These are phyloP conservation scores for Gaillardinia entomophila DNA, from an alignment of 805 yeast species.

Conservation along the genomic window DNA sequence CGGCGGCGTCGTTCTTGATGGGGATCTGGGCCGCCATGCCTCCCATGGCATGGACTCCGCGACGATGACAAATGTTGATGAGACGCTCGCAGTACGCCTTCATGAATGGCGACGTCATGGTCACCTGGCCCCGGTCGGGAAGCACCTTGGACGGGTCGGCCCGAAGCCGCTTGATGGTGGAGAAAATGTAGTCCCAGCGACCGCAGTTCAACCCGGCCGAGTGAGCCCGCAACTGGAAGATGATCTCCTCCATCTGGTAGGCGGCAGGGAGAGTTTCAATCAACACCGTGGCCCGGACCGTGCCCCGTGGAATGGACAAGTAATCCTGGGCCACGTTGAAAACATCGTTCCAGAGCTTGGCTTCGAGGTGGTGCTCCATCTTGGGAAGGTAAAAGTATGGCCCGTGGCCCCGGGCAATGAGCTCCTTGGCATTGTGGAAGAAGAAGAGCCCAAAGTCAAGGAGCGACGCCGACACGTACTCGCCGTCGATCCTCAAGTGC, in stretches of 20 bases:
- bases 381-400: slow-evolving; percentile 18
- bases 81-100: slow-evolving; percentile 12
- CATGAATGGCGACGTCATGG: slow-evolving; percentile 17
- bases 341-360: slow-evolving; percentile 16
- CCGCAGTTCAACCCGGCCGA: slow-evolving; percentile 17
- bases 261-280: slow-evolving; percentile 19
- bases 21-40: slow-evolving; percentile 22
- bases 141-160: slow-evolving; percentile 12
- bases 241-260: slow-evolving; percentile 18
- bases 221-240: slow-evolving; percentile 14
- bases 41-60: slow-evolving; percentile 19
- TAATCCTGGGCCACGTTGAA: slow-evolving; percentile 15
- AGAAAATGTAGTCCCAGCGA: slow-evolving; percentile 18
- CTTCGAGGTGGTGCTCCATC: slow-evolving; percentile 18
- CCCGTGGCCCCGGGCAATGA: slow-evolving; percentile 10
- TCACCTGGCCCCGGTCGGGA: slow-evolving; percentile 14
- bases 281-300: slow-evolving; percentile 15
- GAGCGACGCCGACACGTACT: slow-evolving; percentile 14
- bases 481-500: slow-evolving; percentile 13
- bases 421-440: slow-evolving; percentile 12
- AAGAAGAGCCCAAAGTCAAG: slow-evolving; percentile 16
- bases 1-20: slow-evolving; percentile 12
- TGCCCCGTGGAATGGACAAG: slow-evolving; percentile 12
- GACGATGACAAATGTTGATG: slow-evolving; percentile 14
- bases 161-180: slow-evolving; percentile 13